Percentiles rank a stretch among this genome's conserved stretches.
Evolutionary conservation across 192 early-diverging fungal species (phyloP).

Genomic region (Podila clonocystis): DNA sequence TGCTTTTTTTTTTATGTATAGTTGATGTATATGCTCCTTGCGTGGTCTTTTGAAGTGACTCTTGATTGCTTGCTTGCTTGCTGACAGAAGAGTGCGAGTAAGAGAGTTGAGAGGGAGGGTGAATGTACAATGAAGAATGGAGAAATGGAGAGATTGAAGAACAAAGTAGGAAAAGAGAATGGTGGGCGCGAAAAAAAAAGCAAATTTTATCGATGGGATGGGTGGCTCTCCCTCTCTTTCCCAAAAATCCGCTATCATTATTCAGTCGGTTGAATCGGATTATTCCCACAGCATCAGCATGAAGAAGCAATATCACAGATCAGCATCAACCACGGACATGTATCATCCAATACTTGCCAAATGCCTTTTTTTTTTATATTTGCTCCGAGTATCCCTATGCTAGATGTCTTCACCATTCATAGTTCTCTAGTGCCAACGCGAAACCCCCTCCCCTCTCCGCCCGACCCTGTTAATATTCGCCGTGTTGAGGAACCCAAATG

Average conservation of each 20-base stretch:
- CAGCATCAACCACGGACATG: too few species aligned
- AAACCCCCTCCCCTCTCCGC: not conserved
- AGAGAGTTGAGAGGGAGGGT: not conserved
- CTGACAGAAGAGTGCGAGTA: not conserved
- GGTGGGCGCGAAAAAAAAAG: not conserved
- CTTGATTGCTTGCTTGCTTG: not conserved
- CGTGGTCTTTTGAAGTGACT: not conserved
- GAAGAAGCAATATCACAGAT: too few species aligned
- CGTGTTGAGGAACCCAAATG: not conserved
- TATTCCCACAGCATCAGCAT: too few species aligned
- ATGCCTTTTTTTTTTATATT: too few species aligned
- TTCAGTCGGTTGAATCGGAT: too few species aligned
- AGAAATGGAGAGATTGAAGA: not conserved
- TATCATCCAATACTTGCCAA: too few species aligned
- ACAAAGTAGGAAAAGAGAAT: not conserved
- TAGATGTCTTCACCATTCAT: too few species aligned
- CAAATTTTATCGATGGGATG: not conserved
- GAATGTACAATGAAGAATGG: not conserved
- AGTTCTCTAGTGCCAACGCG: too few species aligned
- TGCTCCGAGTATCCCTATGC: too few species aligned
- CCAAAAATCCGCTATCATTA: too few species aligned
- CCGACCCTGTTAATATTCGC: not conserved
- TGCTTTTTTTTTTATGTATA: not conserved
- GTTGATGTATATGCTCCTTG: not conserved
- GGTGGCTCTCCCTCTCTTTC: not conserved